These are phyloP conservation scores for Monascus ruber DNA, from an alignment of 2,329 filamentous ascomycete species.

Conservation along the genomic window DNA sequence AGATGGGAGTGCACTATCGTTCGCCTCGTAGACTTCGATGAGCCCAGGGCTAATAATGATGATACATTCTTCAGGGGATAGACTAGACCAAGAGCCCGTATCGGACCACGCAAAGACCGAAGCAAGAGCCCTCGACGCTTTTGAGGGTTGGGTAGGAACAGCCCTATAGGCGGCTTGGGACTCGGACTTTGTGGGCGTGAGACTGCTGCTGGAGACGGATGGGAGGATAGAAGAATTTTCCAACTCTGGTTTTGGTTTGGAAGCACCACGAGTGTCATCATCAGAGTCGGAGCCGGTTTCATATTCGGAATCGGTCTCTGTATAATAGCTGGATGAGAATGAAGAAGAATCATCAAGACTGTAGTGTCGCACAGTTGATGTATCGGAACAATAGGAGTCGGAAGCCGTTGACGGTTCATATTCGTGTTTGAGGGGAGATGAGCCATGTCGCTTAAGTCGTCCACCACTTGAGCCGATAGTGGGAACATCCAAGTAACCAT, in stretches of 20 bases:
- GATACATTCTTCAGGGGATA: constrained; percentile 52
- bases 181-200: constrained; percentile 70
- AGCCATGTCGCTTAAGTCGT: constrained; percentile 56
- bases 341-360: constrained; percentile 37
- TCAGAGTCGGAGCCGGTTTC: constrained; percentile 18
- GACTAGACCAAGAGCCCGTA: constrained; percentile 48
- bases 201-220: constrained; percentile 43
- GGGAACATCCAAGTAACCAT: constrained; percentile 34
- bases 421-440: constrained; percentile 92
- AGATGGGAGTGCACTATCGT: constrained; percentile 25
- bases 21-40: constrained; percentile 52
- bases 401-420: constrained; percentile 76
- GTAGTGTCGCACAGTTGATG: constrained; percentile 45
- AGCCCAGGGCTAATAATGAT: constrained; percentile 53
- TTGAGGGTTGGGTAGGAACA: constrained; percentile 35
- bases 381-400: constrained; percentile 47
- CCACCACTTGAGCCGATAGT: constrained; percentile 39
- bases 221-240: constrained; percentile 16
- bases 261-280: constrained; percentile 8
- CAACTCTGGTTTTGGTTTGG: background rate
- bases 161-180: constrained; percentile 60
- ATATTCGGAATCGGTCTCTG: constrained; percentile 48
- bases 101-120: constrained; percentile 55
- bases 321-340: constrained; percentile 33
- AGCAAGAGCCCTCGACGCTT: constrained; percentile 46